Evolutionary conservation across 148 eudicot genomes (phyloP).

Genomic region (Salicornia ramosissima): DNA sequence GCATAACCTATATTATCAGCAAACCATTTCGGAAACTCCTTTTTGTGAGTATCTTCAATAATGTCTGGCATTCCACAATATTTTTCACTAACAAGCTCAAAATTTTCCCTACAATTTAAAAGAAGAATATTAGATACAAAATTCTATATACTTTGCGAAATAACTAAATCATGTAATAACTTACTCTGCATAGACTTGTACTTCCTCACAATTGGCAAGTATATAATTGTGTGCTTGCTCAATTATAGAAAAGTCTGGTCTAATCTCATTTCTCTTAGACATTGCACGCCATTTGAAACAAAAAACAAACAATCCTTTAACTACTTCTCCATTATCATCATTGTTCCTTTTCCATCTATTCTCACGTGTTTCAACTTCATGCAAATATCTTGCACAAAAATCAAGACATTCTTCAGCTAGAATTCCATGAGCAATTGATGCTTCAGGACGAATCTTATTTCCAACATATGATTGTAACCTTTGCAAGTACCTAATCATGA

Average conservation of each 20-base stretch:
- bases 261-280: not conserved
- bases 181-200: conserved; percentile 7
- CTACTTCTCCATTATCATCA: not conserved
- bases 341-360: conserved; percentile 6
- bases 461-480: no score
- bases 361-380: not conserved
- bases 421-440: no score
- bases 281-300: not conserved
- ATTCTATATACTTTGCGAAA: no score
- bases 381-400: no score
- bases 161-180: not conserved
- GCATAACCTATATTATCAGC: not conserved
- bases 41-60: no score
- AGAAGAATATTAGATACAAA: no score
- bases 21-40: not conserved
- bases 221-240: conserved; percentile 2
- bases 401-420: no score
- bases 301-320: not conserved
- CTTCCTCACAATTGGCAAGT: conserved; percentile 6
- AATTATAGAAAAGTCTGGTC: not conserved
- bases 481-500: no score
- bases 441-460: no score
- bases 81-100: not conserved
- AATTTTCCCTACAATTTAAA: not conserved
- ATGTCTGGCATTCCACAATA: not conserved